Evolutionary conservation across 352 stramenopile species (phyloP), one percentile per base, ranked within the genome.

Genomic region (Albugo candida): DNA sequence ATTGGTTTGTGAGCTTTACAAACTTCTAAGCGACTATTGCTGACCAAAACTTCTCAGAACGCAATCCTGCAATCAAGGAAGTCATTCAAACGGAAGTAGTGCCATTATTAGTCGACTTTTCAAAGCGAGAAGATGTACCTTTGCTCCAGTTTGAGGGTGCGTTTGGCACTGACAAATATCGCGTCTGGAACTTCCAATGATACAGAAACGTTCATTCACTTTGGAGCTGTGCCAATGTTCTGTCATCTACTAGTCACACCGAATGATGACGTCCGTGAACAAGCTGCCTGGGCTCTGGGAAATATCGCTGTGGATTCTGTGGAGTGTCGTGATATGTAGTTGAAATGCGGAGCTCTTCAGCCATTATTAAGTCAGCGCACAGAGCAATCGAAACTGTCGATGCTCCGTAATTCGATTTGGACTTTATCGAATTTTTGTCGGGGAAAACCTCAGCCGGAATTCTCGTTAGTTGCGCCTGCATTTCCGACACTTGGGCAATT

Each of bases 101-200:
- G 24, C 95, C 95, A 12, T 81, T 94, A 40, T 98, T 99, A 54
- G 94, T 99, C 21, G 69, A 96, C 64, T 99, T 99, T 64, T 71
- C 99, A 45, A 72, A 96, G 60, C 76, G 85, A 37, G 85, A 97
- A 48, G 89, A 97, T 57, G 96, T 92, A 47, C 71, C 71, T 35
- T 71, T 65, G 43, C 58, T 89, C 36, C 95, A 99, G 67, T 99
- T 99, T 55, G 96, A 99, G 62, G 94, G 95, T 17, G 95, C 96
- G 5, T 99, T 99, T 95, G 96, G 93, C 94, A 27, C 66, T 99
- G 16, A 99, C 96, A 31, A 99, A 99, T 67, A 99, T 99, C 65
- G 95, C 95, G 13, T 97, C 85, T 19, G 95, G 95, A 41, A 98
- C 94, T 10, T 95, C 85, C 41, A 83, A 97, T 12, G 88, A 99